Base-by-base conservation (phyloP, 441 rosid genomes). In the Breynia disticha region DNA sequence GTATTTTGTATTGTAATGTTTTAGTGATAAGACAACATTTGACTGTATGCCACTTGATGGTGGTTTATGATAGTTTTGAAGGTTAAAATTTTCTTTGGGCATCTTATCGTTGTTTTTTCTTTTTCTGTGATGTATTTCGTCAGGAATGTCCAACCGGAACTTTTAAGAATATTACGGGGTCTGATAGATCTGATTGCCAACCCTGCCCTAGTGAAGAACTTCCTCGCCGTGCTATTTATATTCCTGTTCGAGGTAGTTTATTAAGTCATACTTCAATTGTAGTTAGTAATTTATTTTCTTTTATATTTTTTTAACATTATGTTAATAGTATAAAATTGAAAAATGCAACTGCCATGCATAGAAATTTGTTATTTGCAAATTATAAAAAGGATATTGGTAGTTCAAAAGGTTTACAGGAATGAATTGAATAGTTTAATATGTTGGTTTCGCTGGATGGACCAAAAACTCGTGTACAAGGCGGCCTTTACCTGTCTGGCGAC, bases 61-160 rank as follows among this genome's bases (percentile, higher is more conserved):
- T 57, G 11, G 39, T 21, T 21, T 48, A 13, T 48, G 21, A 12
- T 48, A 12, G 0, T 9, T 21, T 48, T 16, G 51, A 14, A 10
- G n/a, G 8, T 12, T 9, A 11, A 41, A 28, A 6, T 19, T 7
- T n/a, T 14, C 8, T 35, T n/a, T 10, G 41, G 16, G 17, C 19
- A 52, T 2, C 46, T 17, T 20, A 19, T 55, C 14, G 11, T 41
- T 46, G 22, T 16, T 44, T 46, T 55, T 21, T 19, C 16, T 16
- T 50, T 15, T 38, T 52, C 41, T n/a, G n/a, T n/a, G 55, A 45
- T 61, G 22, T 59, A 57, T 60, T 69, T 67, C 72, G 77, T 61
- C 79, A 90, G 99, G 99, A 94, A 79, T 94, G 99, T 66, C 99
- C 96, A 56, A 64, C 66, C 69, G 99, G 99, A 51, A 85, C 99